Evolutionary conservation across 2,329 filamentous ascomycete species (phyloP).

Genomic region (Parafenestella ontariensis): DNA sequence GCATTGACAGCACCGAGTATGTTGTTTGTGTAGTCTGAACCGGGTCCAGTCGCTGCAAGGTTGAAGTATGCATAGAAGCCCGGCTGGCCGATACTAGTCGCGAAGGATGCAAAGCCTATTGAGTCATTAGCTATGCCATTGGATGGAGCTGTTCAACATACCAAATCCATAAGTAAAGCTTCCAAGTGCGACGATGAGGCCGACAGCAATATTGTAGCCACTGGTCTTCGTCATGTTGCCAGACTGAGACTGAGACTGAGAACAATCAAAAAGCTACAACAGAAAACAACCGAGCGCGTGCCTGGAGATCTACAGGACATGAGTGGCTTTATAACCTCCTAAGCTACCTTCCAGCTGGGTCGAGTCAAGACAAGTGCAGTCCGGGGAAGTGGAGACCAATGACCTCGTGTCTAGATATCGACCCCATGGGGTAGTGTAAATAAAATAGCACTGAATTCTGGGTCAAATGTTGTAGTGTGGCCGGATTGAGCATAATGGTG

Average conservation of each 20-base stretch:
- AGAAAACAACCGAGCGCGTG: not conserved
- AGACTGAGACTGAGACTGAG: not conserved
- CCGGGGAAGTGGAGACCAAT: conserved; percentile 8
- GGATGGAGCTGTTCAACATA: conserved; percentile 3
- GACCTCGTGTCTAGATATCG: not conserved
- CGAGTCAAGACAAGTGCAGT: not conserved
- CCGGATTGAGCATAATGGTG: not conserved
- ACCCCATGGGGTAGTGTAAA: conserved; percentile 4
- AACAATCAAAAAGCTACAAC: not conserved
- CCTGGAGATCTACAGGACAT: not conserved
- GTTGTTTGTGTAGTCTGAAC: conserved; percentile 26
- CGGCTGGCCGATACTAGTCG: conserved; percentile 30
- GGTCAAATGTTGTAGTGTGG: not conserved
- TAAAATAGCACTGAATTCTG: not conserved
- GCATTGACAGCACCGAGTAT: conserved; percentile 25
- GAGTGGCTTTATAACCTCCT: not conserved
- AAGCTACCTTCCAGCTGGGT: conserved; percentile 1
- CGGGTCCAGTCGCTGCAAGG: conserved; percentile 17
- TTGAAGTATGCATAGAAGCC: conserved; percentile 31
- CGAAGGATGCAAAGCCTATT: conserved; percentile 31
- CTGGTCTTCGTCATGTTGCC: conserved; percentile 29
- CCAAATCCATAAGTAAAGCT: conserved; percentile 36
- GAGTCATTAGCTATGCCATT: not conserved
- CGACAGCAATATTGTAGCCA: conserved; percentile 33
- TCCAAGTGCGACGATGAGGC: conserved; percentile 30